A percentile compares a stretch with the other conserved stretches of the same genome.
phyloP scores from a whole-genome alignment of 768 basidiomycete genomes.

The Neoboletus magnificus region DNA sequence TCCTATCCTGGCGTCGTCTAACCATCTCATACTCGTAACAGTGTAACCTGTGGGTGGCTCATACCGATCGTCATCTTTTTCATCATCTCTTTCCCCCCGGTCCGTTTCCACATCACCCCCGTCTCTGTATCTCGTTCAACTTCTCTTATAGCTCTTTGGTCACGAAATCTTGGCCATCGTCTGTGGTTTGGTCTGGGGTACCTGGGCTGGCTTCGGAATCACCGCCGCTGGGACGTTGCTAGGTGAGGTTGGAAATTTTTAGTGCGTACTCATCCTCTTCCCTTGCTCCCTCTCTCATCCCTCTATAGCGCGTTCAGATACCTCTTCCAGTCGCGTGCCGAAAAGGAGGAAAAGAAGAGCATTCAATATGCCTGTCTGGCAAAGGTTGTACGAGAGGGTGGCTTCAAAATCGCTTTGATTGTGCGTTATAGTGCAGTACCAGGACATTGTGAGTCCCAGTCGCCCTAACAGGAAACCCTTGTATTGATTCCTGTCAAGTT shows the following conservation, averaged over 20 bases:
- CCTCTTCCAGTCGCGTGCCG: constrained; percentile 69
- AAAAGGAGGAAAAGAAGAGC: constrained; percentile 62
- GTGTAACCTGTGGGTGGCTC: constrained; percentile 59
- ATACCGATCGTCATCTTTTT: constrained; percentile 82
- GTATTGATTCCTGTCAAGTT: constrained; percentile 41
- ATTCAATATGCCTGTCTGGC: constrained; percentile 61
- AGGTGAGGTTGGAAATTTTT: constrained; percentile 86
- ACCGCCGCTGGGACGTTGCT: constrained; percentile 79
- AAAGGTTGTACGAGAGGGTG: constrained; percentile 78
- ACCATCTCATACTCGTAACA: constrained; percentile 22
- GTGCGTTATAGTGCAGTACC: constrained; percentile 81
- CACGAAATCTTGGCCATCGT: constrained; percentile 89
- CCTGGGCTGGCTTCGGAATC: constrained; percentile 85
- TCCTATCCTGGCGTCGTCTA: not conserved
- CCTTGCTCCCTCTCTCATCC: constrained; percentile 8
- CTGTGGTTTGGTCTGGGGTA: constrained; percentile 88
- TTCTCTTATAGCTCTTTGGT: constrained; percentile 64
- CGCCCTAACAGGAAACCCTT: not conserved
- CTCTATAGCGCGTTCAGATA: constrained; percentile 73
- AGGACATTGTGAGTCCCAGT: constrained; percentile 63
- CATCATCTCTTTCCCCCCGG: constrained; percentile 83
- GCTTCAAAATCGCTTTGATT: constrained; percentile 79
- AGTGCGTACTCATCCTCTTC: constrained; percentile 47
- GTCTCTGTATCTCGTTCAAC: constrained; percentile 3
- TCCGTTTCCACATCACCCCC: constrained; percentile 29